Conservation (phyloP, 2,329 filamentous ascomycete genomes). For the Xenosphaeropsis pyriputrescens region DNA sequence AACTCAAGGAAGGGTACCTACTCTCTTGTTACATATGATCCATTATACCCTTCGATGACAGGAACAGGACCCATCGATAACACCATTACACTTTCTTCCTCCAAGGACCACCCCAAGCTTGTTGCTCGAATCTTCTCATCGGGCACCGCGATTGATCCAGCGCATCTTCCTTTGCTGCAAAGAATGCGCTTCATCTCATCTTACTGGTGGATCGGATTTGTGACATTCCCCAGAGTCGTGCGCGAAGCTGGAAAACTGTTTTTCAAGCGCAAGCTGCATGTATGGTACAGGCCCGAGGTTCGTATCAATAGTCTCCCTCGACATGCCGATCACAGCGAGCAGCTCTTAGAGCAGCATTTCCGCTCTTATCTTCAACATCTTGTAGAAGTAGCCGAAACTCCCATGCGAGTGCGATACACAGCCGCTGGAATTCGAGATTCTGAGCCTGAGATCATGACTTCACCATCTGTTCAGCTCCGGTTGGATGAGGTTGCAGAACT, state of each 20-base stretch:
- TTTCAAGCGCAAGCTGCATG: constrained; percentile 38
- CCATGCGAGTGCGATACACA: constrained; percentile 36
- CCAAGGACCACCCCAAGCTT: constrained; percentile 44
- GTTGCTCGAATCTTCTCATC: constrained; percentile 43
- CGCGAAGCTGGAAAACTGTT: constrained; percentile 43
- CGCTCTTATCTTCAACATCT: constrained; percentile 31
- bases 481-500: constrained; percentile 19
- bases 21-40: constrained; percentile 32
- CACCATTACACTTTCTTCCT: constrained; percentile 45
- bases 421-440: constrained; percentile 30
- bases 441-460: constrained; percentile 23
- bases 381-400: constrained; percentile 27
- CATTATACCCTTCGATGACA: constrained; percentile 24
- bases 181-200: constrained; percentile 30
- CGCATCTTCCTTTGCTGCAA: constrained; percentile 23
- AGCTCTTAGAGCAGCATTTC: constrained; percentile 29
- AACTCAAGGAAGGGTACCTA: constrained; percentile 45
- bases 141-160: constrained; percentile 32
- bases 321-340: constrained; percentile 33
- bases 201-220: constrained; percentile 56
- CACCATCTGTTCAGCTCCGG: constrained; percentile 12
- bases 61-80: constrained; percentile 32
- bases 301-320: constrained; percentile 38
- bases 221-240: constrained; percentile 50
- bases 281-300: constrained; percentile 53